Percentiles rank a stretch among this genome's conserved stretches.
Conservation (phyloP, 352 stramenopile species). For the Phytopythium ostracodes region DNA sequence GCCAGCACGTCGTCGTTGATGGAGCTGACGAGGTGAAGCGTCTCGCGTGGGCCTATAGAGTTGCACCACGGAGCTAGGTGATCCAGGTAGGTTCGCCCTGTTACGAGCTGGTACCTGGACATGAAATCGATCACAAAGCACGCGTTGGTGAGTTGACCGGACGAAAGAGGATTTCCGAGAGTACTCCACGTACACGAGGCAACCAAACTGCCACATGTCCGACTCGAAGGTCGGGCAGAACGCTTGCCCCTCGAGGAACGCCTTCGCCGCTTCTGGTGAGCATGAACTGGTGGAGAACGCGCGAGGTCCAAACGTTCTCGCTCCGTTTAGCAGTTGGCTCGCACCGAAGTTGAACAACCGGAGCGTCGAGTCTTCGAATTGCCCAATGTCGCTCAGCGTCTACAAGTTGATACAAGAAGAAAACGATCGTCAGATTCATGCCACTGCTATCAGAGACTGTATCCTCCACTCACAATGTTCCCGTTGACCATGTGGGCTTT, state of each 20-base stretch:
- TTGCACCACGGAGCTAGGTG: conserved; percentile 45
- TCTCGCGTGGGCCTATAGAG: conserved; percentile 25
- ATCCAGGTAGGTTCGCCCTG: conserved; percentile 33
- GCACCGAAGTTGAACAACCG: conserved; percentile 41
- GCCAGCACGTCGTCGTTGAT: conserved; percentile 47
- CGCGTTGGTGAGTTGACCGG: neutral
- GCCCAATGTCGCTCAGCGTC: conserved; percentile 36
- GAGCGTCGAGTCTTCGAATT: conserved; percentile 36
- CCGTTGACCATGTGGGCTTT: conserved; percentile 51
- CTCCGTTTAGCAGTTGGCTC: conserved; percentile 34
- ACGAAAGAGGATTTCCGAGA: neutral
- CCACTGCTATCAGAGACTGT: neutral
- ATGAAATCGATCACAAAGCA: neutral
- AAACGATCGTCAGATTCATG: neutral
- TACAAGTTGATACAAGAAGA: conserved; percentile 9
- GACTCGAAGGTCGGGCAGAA: conserved; percentile 43
- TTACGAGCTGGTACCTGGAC: conserved; percentile 47
- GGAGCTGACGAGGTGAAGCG: conserved; percentile 51
- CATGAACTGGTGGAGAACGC: conserved; percentile 27
- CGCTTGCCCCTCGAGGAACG: conserved; percentile 32
- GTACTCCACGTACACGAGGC: conserved; percentile 43
- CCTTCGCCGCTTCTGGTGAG: conserved; percentile 45
- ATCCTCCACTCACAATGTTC: conserved; percentile 41
- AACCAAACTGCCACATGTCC: conserved; percentile 78
- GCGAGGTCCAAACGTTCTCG: conserved; percentile 19